phyloP scores from a whole-genome alignment of 2,329 filamentous ascomycete species.

The Aspergillus ruber region DNA sequence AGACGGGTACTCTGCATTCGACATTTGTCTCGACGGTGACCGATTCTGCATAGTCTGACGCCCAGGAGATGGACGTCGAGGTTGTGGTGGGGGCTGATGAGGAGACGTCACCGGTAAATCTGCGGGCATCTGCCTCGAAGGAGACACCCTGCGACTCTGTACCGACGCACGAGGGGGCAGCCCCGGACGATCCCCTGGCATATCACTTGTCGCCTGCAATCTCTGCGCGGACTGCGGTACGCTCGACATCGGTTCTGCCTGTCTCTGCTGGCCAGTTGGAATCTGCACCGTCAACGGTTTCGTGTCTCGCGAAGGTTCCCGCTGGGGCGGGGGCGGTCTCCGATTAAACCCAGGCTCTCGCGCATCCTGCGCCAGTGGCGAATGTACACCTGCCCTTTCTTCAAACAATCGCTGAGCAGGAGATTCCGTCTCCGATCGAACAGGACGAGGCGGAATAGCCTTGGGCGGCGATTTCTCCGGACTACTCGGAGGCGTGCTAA shows the following conservation, averaged over 20 bases:
- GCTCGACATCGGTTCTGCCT: conserved; percentile 14
- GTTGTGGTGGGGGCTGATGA: neutral
- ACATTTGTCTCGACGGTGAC: no score
- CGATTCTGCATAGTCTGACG: neutral
- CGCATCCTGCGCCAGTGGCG: conserved; percentile 19
- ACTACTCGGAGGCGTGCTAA: conserved; percentile 77
- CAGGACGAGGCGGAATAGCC: conserved; percentile 12
- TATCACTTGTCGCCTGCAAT: conserved; percentile 20
- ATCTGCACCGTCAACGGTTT: conserved; percentile 30
- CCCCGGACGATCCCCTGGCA: conserved; percentile 42
- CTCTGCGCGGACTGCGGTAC: conserved; percentile 39
- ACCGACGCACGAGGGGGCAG: conserved; percentile 36
- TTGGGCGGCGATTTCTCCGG: conserved; percentile 51
- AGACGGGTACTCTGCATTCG: no score
- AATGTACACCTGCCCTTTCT: conserved; percentile 14
- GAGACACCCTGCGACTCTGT: conserved; percentile 16
- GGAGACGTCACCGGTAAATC: conserved; percentile 2
- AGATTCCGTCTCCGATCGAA: conserved; percentile 20
- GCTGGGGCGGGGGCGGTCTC: conserved; percentile 15
- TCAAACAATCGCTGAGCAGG: conserved; percentile 22
- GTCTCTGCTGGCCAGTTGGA: conserved; percentile 17
- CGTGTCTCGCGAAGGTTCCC: conserved; percentile 20
- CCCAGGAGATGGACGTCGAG: conserved; percentile 4
- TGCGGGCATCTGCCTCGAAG: conserved; percentile 12
- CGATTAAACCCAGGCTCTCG: conserved; percentile 27